Evolutionary conservation across 306 rosid genomes (phyloP), one percentile per base, ranked within the genome.

Genomic region (Cucumis melo): DNA sequence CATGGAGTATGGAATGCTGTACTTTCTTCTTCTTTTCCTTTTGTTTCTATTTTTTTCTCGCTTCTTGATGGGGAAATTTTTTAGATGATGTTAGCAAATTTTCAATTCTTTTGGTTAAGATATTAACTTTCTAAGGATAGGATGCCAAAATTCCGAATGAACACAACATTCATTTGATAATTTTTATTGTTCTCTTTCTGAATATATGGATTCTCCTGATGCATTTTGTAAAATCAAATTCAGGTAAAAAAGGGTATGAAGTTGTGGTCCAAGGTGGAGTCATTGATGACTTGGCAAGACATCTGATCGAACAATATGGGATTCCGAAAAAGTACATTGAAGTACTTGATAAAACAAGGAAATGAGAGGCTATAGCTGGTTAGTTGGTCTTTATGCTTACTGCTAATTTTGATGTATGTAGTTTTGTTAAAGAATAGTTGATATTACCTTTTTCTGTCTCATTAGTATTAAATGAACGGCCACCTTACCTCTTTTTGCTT

Each of bases 231-330:
- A 14, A 71, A 71, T 46, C 53, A 50, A 71, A 71, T 51, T 44
- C 91, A 91, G 92, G 98, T 80, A 91, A 91, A 90, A 94, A 90
- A 80, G 98, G 98, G 48, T 79, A 82, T 9, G 96, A 91, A 78
- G 97, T 91, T 78, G 75, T 91, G 80, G 89, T 94, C 80, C 98
- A 94, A 87, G 98, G 98, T 14, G 96, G 98, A 21, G 97, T 94
- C 42, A 91, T 94, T 42, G 95, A 91, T 78, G 93, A 89, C 83
- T 73, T 94, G 64, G 93, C 91, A 57, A 91, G 86, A 78, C 96
- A 89, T 86, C 81, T 94, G 87, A 77, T 90, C 54, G 97, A 94
- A 80, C 96, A 91, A 38, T 94, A 87, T 82, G 96, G 96, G 79
- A 90, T 94, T 79, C 95, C 96, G 41, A 94, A 94, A 87, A 91